Percentiles rank a stretch among this genome's conserved stretches.
phyloP scores from a whole-genome alignment of 2,329 filamentous ascomycete species.

The Fusarium lyarnte region DNA sequence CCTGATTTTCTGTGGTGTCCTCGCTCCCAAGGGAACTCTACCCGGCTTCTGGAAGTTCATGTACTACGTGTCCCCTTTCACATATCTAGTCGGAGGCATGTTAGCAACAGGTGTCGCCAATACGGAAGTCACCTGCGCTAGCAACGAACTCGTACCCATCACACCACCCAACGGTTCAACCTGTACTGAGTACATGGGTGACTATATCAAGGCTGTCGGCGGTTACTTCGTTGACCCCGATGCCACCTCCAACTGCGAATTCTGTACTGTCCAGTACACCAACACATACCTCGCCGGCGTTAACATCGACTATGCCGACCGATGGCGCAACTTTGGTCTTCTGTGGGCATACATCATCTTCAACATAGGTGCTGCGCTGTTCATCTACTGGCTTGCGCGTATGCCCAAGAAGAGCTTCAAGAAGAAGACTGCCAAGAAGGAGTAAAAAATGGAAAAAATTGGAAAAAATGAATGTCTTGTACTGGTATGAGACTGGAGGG shows the following conservation, averaged over 20 bases:
- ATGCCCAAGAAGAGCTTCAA: conserved; percentile 54
- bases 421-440: conserved; percentile 44
- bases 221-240: conserved; percentile 63
- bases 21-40: conserved; percentile 55
- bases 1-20: conserved; percentile 52
- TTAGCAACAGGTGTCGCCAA: conserved; percentile 76
- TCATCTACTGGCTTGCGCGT: conserved; percentile 65
- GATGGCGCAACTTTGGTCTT: conserved; percentile 77
- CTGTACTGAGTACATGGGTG: conserved; percentile 67
- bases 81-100: conserved; percentile 81
- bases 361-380: conserved; percentile 65
- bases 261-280: conserved; percentile 62
- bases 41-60: conserved; percentile 61
- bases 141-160: conserved; percentile 75
- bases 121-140: conserved; percentile 70
- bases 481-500: conserved; percentile 9
- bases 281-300: conserved; percentile 62
- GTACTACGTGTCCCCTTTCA: conserved; percentile 83
- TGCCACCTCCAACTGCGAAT: conserved; percentile 65
- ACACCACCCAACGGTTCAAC: conserved; percentile 65
- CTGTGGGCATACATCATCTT: conserved; percentile 68
- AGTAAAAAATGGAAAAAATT: background rate
- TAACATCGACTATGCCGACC: conserved; percentile 63
- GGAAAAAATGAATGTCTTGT: background rate
- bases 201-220: conserved; percentile 59